Percentiles rank a stretch among this genome's conserved stretches.
Evolutionary conservation across 1,284 basidiomycete species (phyloP).

Genomic region (Papiliotrema laurentii): DNA sequence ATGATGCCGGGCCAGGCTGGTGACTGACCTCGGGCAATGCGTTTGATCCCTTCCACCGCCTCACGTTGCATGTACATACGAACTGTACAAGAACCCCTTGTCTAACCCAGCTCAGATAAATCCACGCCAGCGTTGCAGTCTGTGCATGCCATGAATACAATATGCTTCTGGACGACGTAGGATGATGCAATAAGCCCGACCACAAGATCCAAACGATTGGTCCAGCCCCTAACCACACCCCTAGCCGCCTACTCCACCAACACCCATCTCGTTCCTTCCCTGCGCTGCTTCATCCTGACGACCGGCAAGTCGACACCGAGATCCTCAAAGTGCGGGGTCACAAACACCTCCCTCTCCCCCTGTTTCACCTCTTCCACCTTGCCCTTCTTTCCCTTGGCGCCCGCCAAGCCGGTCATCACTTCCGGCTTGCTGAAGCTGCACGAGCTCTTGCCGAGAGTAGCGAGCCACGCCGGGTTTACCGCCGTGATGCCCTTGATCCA

Average conservation of each 20-base stretch:
- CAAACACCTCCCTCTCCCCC: conserved; percentile 53
- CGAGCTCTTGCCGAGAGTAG: conserved; percentile 69
- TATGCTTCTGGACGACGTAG: too few relatives aligned
- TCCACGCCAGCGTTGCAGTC: too few relatives aligned
- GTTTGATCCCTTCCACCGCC: too few relatives aligned
- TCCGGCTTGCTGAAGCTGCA: conserved; percentile 86
- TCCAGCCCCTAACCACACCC: too few relatives aligned
- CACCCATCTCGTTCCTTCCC: conserved; percentile 48
- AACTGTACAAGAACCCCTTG: too few relatives aligned
- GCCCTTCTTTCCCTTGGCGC: conserved; percentile 11
- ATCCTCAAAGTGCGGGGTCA: conserved; percentile 75
- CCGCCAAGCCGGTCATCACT: conserved; percentile 55
- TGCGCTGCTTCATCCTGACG: conserved; percentile 55
- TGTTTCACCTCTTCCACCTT: conserved; percentile 50
- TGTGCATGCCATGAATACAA: too few relatives aligned
- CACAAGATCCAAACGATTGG: too few relatives aligned
- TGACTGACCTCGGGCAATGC: background rate
- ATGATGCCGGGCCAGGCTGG: conserved; percentile 1
- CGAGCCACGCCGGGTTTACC: conserved; percentile 85
- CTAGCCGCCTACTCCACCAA: conserved; percentile 20
- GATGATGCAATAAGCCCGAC: too few relatives aligned
- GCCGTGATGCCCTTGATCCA: conserved; percentile 84
- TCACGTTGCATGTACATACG: too few relatives aligned
- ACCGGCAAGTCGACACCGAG: conserved; percentile 79
- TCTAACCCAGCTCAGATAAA: too few relatives aligned